Percentiles rank a stretch among this genome's conserved stretches.
Conservation (phyloP, 495 filamentous ascomycete genomes). For the Acidomyces sp. region DNA sequence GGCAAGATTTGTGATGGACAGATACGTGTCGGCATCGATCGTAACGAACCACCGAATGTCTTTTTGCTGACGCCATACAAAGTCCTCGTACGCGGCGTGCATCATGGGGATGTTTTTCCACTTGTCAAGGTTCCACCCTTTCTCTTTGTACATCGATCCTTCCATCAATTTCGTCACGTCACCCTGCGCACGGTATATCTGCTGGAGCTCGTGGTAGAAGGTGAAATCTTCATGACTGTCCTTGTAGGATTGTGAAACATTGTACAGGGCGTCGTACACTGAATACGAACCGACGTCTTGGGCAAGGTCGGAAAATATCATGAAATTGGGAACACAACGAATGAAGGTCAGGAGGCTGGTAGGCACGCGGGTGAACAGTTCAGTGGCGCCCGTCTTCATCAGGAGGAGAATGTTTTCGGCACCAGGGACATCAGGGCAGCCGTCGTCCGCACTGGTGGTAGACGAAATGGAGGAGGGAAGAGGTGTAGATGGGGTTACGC, state of each 20-base stretch:
- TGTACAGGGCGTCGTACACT: constrained; percentile 36
- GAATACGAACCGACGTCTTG: constrained; percentile 35
- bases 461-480: no score
- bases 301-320: constrained; percentile 43
- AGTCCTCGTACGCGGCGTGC: constrained; percentile 31
- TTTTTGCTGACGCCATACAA: no score
- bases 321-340: constrained; percentile 39
- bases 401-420: constrained; percentile 21
- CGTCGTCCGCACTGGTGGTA: no score
- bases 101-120: constrained; percentile 62
- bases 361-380: constrained; percentile 21
- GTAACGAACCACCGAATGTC: constrained; percentile 53
- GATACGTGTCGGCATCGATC: constrained; percentile 54
- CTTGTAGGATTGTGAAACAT: constrained; percentile 30
- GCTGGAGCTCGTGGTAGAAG: constrained; percentile 41
- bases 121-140: constrained; percentile 50
- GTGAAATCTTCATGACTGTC: constrained; percentile 35
- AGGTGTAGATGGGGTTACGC: no score
- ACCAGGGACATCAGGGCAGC: constrained; percentile 7
- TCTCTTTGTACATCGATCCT: constrained; percentile 23
- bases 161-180: constrained; percentile 57
- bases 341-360: constrained; percentile 37
- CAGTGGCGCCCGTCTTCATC: constrained; percentile 25
- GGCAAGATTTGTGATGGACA: constrained; percentile 46
- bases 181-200: constrained; percentile 42